Conservation (phyloP, 805 yeast genomes). For the Komagataella ulmi region DNA sequence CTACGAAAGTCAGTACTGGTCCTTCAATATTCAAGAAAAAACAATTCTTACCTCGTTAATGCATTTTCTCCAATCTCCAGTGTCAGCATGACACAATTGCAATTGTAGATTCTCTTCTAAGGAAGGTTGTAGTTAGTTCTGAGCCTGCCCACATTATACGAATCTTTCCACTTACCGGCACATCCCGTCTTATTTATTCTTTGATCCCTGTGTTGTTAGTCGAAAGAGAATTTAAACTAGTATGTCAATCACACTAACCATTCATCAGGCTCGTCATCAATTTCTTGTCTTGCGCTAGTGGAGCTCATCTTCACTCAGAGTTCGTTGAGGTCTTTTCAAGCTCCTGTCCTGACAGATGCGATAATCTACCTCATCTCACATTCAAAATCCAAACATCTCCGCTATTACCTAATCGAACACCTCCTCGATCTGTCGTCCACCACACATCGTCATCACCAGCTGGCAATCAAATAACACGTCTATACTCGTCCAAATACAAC, state of each 20-base stretch:
- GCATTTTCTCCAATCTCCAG: constrained; percentile 72
- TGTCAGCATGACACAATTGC: constrained; percentile 71
- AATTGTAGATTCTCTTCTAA: constrained; percentile 51
- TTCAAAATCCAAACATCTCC: not conserved
- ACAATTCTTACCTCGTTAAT: constrained; percentile 36
- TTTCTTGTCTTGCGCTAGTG: not conserved
- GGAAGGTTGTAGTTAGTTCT: constrained; percentile 3
- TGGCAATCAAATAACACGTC: constrained; percentile 1
- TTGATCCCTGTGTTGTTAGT: constrained; percentile 35
- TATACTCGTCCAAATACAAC: not conserved
- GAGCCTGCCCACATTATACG: not conserved
- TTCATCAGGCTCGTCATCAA: constrained; percentile 55
- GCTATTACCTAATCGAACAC: not conserved
- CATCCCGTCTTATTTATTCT: constrained; percentile 71
- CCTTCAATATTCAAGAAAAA: not conserved
- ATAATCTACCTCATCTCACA: not conserved
- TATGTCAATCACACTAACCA: constrained; percentile 28
- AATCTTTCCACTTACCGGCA: constrained; percentile 25
- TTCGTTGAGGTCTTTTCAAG: not conserved
- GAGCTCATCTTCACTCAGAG: not conserved
- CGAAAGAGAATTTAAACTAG: not conserved
- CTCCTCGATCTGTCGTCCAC: constrained; percentile 2
- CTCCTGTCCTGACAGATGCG: not conserved
- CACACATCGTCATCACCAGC: constrained; percentile 6
- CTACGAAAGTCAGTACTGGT: constrained; percentile 7